Base-by-base conservation (phyloP, 352 stramenopile species). In the Phytophthora sansomeana region DNA sequence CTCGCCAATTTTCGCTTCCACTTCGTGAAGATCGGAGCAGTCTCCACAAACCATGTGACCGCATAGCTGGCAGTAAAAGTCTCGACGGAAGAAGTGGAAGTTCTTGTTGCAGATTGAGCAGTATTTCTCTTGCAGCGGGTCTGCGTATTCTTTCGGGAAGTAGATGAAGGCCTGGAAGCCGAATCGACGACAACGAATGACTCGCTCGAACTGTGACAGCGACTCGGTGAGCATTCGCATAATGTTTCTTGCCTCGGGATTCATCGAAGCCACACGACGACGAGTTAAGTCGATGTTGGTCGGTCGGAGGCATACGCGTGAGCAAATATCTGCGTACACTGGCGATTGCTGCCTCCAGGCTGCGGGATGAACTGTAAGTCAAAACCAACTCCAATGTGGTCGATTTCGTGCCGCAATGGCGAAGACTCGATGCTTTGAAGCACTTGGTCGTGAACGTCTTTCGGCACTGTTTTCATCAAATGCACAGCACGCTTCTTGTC, bases 161-260 rank as follows among this genome's bases (percentile, higher is more conserved):
- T 85, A 86, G 29, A 90, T 66, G 58, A 90, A 91, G 10, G 75
- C 72, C 74, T 91, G 83, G 56, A 90, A 89, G 5, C 83, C 83
- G 53, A 91, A 85, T 19, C 83, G 77, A 5, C 80, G 77, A 29
- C 82, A 80, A 6, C 83, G 83, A 61, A 89, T 82, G 21, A 91
- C 73, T 4, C 72, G 71, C 47, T 90, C 80, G 16, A 87, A 80
- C 51, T 87, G 58, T 35, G 53, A 46, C 32, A 91, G 61, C 30
- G 77, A 89, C 58, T 84, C 72, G 29, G 77, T 79, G 7, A 90
- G 62, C 28, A 78, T 29, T 16, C 72, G 54, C 69, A 90, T 62
- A 10, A 89, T 72, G 42, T 77, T 58, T 19, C 53, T 49, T 4
- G 83, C 69, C 51, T 89, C 83, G 0, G 75, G 67, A 54, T 89